Evolutionary conservation across 805 yeast species (phyloP).

Genomic region (Scheffersomyces lignosus): DNA sequence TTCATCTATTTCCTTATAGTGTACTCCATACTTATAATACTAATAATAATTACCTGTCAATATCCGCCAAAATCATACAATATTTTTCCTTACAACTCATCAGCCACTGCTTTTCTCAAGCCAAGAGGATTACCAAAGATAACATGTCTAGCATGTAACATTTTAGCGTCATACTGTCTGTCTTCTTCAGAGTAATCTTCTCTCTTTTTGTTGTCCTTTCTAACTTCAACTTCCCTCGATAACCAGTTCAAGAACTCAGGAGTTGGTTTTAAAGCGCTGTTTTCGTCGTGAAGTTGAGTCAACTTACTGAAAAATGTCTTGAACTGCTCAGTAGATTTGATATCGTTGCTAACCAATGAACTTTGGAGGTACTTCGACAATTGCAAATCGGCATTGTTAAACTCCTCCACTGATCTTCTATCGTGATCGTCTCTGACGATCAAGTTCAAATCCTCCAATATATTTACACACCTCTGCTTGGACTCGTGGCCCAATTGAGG

Average conservation of each 20-base stretch:
- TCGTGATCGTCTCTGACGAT: slow-evolving; percentile 12
- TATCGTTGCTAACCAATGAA: slow-evolving; percentile 23
- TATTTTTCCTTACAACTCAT: slow-evolving; percentile 40
- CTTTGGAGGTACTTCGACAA: slow-evolving; percentile 40
- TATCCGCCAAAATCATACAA: slow-evolving; percentile 3
- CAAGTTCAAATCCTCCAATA: slow-evolving; percentile 45
- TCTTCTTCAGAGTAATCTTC: slow-evolving; percentile 31
- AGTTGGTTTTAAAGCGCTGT: slow-evolving; percentile 24
- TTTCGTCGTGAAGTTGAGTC: slow-evolving; percentile 31
- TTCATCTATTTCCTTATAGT: too few relatives aligned
- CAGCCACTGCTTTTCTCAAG: slow-evolving; percentile 57
- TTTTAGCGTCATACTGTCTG: slow-evolving; percentile 34
- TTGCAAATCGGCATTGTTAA: slow-evolving; percentile 21
- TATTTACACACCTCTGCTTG: slow-evolving; percentile 42
- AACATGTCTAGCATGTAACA: slow-evolving; percentile 52
- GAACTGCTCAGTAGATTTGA: slow-evolving; percentile 6
- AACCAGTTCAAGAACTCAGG: slow-evolving; percentile 66
- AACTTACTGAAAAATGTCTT: slow-evolving; percentile 18
- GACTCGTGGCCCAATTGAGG: slow-evolving; percentile 28
- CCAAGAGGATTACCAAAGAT: slow-evolving; percentile 81
- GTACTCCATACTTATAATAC: too few relatives aligned
- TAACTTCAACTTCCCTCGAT: slow-evolving; percentile 38
- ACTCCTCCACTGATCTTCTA: slow-evolving; percentile 17
- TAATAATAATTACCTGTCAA: too few relatives aligned
- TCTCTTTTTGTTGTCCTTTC: slow-evolving; percentile 23